Percentiles rank a stretch among this genome's conserved stretches.
phyloP scores from a whole-genome alignment of 2,329 filamentous ascomycete genomes.

The Diaporthe aspalathi region DNA sequence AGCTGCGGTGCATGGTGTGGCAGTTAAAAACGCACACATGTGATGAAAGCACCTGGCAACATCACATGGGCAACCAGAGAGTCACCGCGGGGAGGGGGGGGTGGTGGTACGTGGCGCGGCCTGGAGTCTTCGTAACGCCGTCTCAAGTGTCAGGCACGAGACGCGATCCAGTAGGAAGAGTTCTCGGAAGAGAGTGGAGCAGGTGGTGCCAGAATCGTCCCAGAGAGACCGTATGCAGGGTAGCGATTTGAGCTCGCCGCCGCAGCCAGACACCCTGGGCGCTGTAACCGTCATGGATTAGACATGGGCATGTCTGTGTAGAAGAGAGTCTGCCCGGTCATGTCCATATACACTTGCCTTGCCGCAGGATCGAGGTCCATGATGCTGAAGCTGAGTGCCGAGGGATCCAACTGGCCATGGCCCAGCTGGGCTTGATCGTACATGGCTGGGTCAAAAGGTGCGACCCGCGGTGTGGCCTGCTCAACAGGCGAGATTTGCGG shows the following conservation, averaged over 20 bases:
- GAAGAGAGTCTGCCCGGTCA: slow-evolving; percentile 28
- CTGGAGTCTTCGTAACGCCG: not conserved
- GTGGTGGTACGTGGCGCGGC: not conserved
- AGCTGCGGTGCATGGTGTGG: not conserved
- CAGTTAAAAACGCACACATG: not conserved
- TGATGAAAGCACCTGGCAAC: slow-evolving; percentile 27
- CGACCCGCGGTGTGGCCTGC: slow-evolving; percentile 11
- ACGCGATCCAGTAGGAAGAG: not conserved
- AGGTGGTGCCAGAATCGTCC: not conserved
- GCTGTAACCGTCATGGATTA: slow-evolving; percentile 22
- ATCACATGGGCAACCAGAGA: slow-evolving; percentile 10
- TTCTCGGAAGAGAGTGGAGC: not conserved
- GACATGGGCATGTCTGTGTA: slow-evolving; percentile 29
- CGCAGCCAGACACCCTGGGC: slow-evolving; percentile 2
- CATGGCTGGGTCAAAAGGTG: slow-evolving; percentile 12
- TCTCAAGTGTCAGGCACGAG: not conserved
- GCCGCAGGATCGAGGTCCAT: slow-evolving; percentile 27
- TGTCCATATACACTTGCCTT: slow-evolving; percentile 25
- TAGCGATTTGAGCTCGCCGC: slow-evolving; percentile 2
- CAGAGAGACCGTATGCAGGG: not conserved
- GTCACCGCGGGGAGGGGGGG: no score
- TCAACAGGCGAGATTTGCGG: slow-evolving; percentile 13
- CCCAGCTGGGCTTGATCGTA: slow-evolving; percentile 23
- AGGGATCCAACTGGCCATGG: slow-evolving; percentile 12
- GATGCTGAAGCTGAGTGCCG: slow-evolving; percentile 27